Base-by-base conservation (phyloP, 129 eudicot species). In the Centaurea solstitialis region DNA sequence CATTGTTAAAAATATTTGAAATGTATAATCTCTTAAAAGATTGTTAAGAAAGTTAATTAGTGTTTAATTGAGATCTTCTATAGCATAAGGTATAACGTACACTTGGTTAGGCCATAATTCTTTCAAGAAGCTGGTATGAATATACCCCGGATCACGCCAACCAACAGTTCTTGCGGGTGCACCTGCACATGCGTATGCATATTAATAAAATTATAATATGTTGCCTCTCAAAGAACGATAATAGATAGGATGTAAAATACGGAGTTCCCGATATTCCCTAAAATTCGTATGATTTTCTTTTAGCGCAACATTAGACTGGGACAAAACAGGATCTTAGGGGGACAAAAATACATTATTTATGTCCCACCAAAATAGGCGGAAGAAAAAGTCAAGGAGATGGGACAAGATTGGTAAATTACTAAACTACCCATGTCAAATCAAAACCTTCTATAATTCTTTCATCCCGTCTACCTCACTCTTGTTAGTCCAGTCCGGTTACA, bases 121-220 rank as follows among this genome's bases (percentile, higher is more conserved):
- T 80, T 87, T 88, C 77, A 93, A 80, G 82, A 88, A 93, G 75
- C 93, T 84, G 24, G 93, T 90, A 75, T 93, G 97, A 33, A 90
- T 85, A 76, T 81, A 93, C 12, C 96, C 97, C 53, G 97, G 97
- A 86, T 93, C 97, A 80, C 97, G 91, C 96, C 93, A 93, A 33
- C 97, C 97, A 12, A 93, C 92, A 9, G 97, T 90, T 80, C 96
- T 82, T 72, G 97, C 96, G 37, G 97, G 96, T 73, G 93, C 87
- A 80, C 95, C 97, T 93, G 83, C 82, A 78, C 13, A 72, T 73
- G 93, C 87, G 77, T 93, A 96, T 93, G 83, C 82, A 78, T 18
- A 72, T 13, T 10, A 33, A 68, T 22, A 68, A 73, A 38, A 30
- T 45, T 23, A 75, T 15, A 21, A 59, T 59, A 82, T 61, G 28